These are phyloP conservation scores for Cardamine occulta DNA, from an alignment of 345 rosid species.

Conservation along the genomic window DNA sequence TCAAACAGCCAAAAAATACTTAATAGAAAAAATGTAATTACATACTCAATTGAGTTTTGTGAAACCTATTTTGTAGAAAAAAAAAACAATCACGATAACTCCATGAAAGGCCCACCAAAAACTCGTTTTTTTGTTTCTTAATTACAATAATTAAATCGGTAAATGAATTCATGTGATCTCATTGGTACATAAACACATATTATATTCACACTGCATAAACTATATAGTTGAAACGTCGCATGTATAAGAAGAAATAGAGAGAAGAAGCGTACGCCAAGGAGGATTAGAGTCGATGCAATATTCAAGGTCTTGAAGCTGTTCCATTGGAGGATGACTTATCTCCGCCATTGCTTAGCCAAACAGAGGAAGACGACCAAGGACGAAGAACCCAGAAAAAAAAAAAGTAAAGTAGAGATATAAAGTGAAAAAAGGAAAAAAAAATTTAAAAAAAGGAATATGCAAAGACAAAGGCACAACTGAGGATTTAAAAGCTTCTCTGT, in stretches of 20 bases:
- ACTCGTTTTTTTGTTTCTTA: background rate
- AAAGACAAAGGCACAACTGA: conserved; percentile 44
- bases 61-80: too few species aligned
- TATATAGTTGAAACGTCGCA: conserved; percentile 10
- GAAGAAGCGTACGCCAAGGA: conserved; percentile 75
- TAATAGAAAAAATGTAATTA: too few species aligned
- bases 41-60: background rate
- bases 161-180: background rate
- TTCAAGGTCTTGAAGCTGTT: conserved; percentile 95
- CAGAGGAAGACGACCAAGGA: conserved; percentile 31
- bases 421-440: conserved; percentile 38
- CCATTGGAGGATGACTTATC: conserved; percentile 79
- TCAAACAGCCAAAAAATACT: background rate
- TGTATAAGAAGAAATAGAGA: background rate
- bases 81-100: background rate
- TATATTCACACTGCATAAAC: conserved; percentile 1
- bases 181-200: conserved; percentile 18
- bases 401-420: conserved; percentile 59
- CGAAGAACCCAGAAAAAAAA: conserved; percentile 15
- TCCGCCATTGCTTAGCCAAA: conserved; percentile 55
- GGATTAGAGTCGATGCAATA: conserved; percentile 99
- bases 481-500: conserved; percentile 38
- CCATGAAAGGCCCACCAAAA: conserved; percentile 4
- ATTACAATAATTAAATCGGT: background rate
- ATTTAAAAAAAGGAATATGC: conserved; percentile 43